Conservation (phyloP, 2,329 filamentous ascomycete genomes). For the Aspergillus pseudoviridinutans region DNA sequence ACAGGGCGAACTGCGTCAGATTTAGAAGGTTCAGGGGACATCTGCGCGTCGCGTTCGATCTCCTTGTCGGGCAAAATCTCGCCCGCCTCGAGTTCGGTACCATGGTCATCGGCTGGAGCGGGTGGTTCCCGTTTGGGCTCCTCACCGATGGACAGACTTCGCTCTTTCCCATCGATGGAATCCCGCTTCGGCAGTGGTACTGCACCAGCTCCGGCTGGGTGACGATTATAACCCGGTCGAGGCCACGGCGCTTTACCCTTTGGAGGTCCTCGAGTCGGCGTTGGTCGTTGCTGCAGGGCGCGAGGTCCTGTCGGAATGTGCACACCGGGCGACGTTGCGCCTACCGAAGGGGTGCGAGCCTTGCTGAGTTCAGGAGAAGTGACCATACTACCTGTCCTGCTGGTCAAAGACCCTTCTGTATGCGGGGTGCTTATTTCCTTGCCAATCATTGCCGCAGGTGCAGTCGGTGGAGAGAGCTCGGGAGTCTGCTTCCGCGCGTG, state of each 20-base stretch:
- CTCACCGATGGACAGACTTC: conserved; percentile 14
- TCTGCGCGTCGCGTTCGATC: conserved; percentile 1
- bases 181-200: conserved; percentile 28
- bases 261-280: conserved; percentile 26
- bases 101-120: conserved; percentile 11
- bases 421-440: conserved; percentile 18
- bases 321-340: conserved; percentile 27
- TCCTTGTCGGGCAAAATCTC: conserved; percentile 12
- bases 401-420: conserved; percentile 16
- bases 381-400: conserved; percentile 15
- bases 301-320: conserved; percentile 41
- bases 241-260: conserved; percentile 40
- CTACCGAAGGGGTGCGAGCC: conserved; percentile 21
- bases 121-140: conserved; percentile 14
- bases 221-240: conserved; percentile 32
- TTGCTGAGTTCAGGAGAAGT: conserved; percentile 26
- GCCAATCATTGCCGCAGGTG: conserved; percentile 33
- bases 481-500: conserved; percentile 17
- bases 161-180: conserved; percentile 26
- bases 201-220: conserved; percentile 16
- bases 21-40: neutral
- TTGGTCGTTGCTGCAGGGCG: conserved; percentile 33
- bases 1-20: neutral
- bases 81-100: conserved; percentile 12
- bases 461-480: conserved; percentile 34